These are phyloP conservation scores for Ganoderma lingzhi DNA, from an alignment of 1,284 basidiomycete species.

Conservation along the genomic window DNA sequence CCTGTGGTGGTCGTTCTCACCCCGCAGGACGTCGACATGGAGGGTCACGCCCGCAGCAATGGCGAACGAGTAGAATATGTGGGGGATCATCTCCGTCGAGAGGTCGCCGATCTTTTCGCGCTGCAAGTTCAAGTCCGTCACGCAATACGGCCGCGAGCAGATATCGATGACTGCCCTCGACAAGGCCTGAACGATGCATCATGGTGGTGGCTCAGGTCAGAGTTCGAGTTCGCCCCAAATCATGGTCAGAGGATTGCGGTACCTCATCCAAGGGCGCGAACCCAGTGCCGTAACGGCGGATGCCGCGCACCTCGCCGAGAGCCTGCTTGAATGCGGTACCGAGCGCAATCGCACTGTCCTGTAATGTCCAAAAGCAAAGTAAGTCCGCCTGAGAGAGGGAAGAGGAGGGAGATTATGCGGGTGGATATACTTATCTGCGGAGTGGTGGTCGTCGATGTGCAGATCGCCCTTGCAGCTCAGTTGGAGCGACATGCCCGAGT, in stretches of 20 bases:
- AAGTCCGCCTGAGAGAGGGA: slow-evolving; percentile 24
- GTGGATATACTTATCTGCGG: slow-evolving; percentile 83
- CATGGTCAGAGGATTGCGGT: slow-evolving; percentile 31
- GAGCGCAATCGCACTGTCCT: slow-evolving; percentile 94
- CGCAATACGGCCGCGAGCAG: slow-evolving; percentile 96
- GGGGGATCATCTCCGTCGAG: slow-evolving; percentile 97
- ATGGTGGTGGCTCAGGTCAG: slow-evolving; percentile 2
- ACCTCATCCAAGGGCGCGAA: slow-evolving; percentile 98
- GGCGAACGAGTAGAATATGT: slow-evolving; percentile 93
- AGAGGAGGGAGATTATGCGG: slow-evolving; percentile 19
- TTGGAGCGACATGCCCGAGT: slow-evolving; percentile 90
- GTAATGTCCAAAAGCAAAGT: slow-evolving; percentile 47
- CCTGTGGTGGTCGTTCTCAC: slow-evolving; percentile 99
- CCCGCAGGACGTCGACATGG: slow-evolving; percentile 93
- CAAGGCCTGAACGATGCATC: slow-evolving; percentile 68
- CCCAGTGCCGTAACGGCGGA: slow-evolving; percentile 95
- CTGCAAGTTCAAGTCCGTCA: slow-evolving; percentile 89
- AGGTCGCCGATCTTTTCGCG: slow-evolving; percentile 98
- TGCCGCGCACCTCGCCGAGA: slow-evolving; percentile 94
- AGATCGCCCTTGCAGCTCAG: slow-evolving; percentile 96
- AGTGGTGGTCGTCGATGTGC: slow-evolving; percentile 99
- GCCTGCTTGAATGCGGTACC: slow-evolving; percentile 97
- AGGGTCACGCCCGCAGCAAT: slow-evolving; percentile 91
- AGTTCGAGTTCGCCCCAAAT: neutral
- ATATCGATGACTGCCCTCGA: slow-evolving; percentile 98